Conservation (phyloP, 106 monocot genomes). For the Posidonia australis region DNA sequence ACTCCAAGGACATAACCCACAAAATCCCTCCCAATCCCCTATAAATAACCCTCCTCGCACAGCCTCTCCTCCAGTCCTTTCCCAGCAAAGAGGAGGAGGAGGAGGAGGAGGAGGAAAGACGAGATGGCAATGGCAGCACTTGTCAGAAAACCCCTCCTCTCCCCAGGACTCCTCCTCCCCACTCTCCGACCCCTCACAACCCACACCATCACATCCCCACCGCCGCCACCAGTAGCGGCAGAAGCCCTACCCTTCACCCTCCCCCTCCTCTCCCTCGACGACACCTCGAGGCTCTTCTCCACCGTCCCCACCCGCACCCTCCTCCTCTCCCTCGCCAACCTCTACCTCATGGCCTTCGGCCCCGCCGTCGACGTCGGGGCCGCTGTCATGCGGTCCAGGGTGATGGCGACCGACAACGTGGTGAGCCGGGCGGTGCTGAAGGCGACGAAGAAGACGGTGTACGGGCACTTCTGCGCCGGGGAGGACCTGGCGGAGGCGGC, state of each 20-base stretch:
- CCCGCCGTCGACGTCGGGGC: constrained; percentile 54
- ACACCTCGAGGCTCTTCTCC: constrained; percentile 52
- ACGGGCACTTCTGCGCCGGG: constrained; percentile 77
- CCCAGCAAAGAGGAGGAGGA: no score
- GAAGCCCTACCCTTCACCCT: neutral
- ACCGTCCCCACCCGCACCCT: constrained; percentile 27
- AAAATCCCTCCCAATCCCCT: no score
- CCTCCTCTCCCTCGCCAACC: constrained; percentile 26
- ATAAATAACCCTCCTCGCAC: no score
- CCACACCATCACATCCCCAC: neutral
- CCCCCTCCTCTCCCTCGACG: constrained; percentile 19
- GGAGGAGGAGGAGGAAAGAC: no score
- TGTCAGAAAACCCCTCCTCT: no score
- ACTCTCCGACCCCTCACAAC: neutral
- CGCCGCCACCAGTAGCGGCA: neutral
- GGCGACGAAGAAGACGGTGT: constrained; percentile 45
- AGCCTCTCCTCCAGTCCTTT: no score
- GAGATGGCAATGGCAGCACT: no score
- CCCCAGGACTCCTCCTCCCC: no score
- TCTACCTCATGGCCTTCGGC: constrained; percentile 32
- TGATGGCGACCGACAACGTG: constrained; percentile 17
- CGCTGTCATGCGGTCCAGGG: constrained; percentile 33
- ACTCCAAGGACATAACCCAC: no score
- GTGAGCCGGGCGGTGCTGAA: constrained; percentile 21
- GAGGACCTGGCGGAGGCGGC: constrained; percentile 43